A percentile compares a stretch with the other conserved stretches of the same genome.
phyloP scores from a whole-genome alignment of 306 rosid genomes.

The Corylus americana region DNA sequence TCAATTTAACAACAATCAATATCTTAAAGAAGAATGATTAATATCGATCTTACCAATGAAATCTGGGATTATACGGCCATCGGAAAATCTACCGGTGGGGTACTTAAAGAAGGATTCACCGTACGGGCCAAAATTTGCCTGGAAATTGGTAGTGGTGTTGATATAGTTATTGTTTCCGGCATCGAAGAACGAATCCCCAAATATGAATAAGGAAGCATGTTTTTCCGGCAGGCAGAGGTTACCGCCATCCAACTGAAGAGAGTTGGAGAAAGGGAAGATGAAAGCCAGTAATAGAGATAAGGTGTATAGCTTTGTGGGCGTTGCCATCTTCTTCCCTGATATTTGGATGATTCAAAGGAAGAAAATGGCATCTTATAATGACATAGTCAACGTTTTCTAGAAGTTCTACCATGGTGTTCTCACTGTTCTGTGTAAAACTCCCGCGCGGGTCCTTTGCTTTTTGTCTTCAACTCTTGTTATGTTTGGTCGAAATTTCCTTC shows the following conservation, averaged over 20 bases:
- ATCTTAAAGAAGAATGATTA: background rate
- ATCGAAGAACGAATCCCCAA: constrained; percentile 47
- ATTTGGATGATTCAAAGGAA: constrained; percentile 3
- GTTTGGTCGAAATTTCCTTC: no score
- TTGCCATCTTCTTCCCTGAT: constrained; percentile 40
- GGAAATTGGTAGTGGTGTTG: constrained; percentile 26
- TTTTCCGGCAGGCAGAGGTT: background rate
- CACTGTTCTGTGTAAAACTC: no score
- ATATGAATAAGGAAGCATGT: constrained; percentile 33
- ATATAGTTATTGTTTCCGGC: constrained; percentile 50
- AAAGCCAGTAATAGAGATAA: constrained; percentile 50
- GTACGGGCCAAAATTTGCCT: constrained; percentile 35
- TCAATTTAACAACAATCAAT: background rate
- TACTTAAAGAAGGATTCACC: constrained; percentile 40
- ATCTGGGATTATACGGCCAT: constrained; percentile 46
- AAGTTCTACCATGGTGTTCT: constrained; percentile 5
- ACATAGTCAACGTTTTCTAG: constrained; percentile 32
- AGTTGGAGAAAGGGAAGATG: constrained; percentile 70
- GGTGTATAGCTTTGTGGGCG: constrained; percentile 30
- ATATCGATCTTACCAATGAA: constrained; percentile 33
- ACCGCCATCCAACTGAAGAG: constrained; percentile 54
- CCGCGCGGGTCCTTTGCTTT: no score
- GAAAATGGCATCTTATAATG: constrained; percentile 1
- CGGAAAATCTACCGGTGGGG: constrained; percentile 44
- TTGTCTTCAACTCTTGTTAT: no score